Conservation (phyloP, 108 stramenopile genomes). For the Skeletonema grethae region DNA sequence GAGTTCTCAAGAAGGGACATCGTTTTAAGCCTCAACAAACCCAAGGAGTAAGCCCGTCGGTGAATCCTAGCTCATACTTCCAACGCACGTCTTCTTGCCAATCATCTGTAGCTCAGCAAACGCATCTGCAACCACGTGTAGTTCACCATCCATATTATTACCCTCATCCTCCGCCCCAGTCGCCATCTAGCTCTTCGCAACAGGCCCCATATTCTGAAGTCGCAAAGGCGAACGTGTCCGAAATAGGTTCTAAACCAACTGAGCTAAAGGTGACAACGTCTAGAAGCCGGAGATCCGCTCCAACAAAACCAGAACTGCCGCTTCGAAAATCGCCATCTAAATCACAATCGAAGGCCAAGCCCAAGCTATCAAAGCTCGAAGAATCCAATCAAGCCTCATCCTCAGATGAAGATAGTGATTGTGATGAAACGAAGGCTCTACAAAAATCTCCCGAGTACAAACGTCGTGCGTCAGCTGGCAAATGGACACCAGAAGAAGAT, state of each 20-base stretch:
- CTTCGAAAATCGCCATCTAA: neutral
- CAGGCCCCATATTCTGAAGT: neutral
- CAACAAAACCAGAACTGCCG: neutral
- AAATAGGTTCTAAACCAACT: neutral
- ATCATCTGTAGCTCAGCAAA: neutral
- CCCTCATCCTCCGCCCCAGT: neutral
- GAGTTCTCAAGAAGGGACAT: neutral
- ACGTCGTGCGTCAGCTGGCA: slow-evolving; percentile 85
- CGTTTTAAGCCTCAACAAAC: neutral
- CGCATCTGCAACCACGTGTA: neutral
- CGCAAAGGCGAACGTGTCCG: neutral
- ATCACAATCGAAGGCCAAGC: neutral
- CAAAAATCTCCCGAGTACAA: slow-evolving; percentile 47
- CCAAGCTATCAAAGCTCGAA: neutral
- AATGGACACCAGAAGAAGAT: slow-evolving; percentile 89
- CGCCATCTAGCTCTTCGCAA: neutral
- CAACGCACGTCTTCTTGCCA: neutral
- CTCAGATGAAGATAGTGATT: slow-evolving; percentile 8
- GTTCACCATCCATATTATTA: neutral
- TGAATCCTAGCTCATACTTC: neutral
- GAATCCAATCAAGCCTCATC: neutral
- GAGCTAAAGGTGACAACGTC: neutral
- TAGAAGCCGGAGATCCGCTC: neutral
- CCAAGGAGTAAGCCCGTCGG: neutral
- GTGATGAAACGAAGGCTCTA: slow-evolving; percentile 32